These are phyloP conservation scores for Ceriops zippeliana DNA, from an alignment of 345 rosid species.

Conservation along the genomic window DNA sequence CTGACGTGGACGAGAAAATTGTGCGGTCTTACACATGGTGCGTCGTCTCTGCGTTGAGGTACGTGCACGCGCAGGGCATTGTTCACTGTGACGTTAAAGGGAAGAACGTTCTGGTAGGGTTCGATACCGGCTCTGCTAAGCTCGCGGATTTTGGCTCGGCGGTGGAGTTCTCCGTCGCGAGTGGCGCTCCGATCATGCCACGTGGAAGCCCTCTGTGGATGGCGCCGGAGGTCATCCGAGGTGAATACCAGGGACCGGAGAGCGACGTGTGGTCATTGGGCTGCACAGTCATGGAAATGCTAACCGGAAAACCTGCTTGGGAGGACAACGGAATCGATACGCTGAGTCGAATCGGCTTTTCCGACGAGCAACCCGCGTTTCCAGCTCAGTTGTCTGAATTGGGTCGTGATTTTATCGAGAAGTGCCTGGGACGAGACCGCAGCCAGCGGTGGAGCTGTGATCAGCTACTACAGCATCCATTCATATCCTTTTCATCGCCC, in stretches of 20 bases:
- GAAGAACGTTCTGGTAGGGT: conserved; percentile 51
- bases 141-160: conserved; percentile 86
- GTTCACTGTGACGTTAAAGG: conserved; percentile 85
- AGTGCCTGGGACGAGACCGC: conserved; percentile 53
- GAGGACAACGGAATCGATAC: conserved; percentile 54
- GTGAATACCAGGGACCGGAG: conserved; percentile 67
- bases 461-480: conserved; percentile 63
- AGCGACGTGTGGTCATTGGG: conserved; percentile 91
- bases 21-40: conserved; percentile 50
- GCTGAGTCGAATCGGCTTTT: conserved; percentile 52
- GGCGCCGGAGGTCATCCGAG: conserved; percentile 83
- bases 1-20: conserved; percentile 30
- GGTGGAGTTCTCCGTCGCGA: not conserved
- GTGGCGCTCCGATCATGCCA: conserved; percentile 23
- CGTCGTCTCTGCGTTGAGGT: conserved; percentile 53
- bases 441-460: conserved; percentile 69
- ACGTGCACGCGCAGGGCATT: conserved; percentile 53
- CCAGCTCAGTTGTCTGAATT: conserved; percentile 45
- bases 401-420: conserved; percentile 60
- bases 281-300: conserved; percentile 69
- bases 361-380: conserved; percentile 44
- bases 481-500: conserved; percentile 32
- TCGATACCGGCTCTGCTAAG: conserved; percentile 34
- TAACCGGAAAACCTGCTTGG: conserved; percentile 72
- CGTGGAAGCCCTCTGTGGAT: conserved; percentile 93